Percentiles rank a stretch among this genome's conserved stretches.
phyloP scores from a whole-genome alignment of 306 rosid species.

The Cucurbita maxima region DNA sequence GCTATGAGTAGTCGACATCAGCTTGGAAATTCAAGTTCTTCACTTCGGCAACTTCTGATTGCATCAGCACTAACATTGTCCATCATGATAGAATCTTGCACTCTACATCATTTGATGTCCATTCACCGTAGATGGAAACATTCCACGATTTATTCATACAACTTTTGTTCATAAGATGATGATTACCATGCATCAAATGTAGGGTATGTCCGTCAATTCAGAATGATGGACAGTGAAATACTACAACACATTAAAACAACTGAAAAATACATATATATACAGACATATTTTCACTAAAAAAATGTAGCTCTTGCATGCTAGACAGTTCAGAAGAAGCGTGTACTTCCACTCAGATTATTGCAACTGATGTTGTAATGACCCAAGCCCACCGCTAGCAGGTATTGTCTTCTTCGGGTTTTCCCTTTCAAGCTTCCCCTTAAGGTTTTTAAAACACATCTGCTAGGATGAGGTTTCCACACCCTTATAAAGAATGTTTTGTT shows the following conservation, averaged over 20 bases:
- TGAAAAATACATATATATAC: neutral
- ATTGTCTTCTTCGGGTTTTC: too few species aligned
- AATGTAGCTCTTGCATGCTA: neutral
- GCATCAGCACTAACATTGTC: slow-evolving; percentile 2
- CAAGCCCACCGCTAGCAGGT: too few species aligned
- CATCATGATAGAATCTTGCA: slow-evolving; percentile 16
- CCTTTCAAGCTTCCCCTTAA: too few species aligned
- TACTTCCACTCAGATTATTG: neutral
- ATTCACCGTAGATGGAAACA: neutral
- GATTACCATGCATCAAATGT: neutral
- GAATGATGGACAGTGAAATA: neutral
- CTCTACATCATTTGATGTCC: slow-evolving; percentile 15
- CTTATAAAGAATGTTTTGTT: too few species aligned
- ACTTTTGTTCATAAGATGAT: neutral
- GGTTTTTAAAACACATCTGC: too few species aligned
- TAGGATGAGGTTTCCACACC: too few species aligned
- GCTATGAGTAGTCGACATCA: slow-evolving; percentile 29
- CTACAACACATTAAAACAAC: neutral
- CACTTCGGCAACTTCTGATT: slow-evolving; percentile 10
- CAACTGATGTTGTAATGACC: neutral
- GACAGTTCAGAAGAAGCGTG: neutral
- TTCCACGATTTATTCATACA: neutral
- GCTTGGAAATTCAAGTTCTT: slow-evolving; percentile 12
- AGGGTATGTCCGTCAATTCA: neutral
- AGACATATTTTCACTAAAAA: neutral